Evolutionary conservation across 2,329 filamentous ascomycete genomes (phyloP).

Genomic region (Fusarium sp.): DNA sequence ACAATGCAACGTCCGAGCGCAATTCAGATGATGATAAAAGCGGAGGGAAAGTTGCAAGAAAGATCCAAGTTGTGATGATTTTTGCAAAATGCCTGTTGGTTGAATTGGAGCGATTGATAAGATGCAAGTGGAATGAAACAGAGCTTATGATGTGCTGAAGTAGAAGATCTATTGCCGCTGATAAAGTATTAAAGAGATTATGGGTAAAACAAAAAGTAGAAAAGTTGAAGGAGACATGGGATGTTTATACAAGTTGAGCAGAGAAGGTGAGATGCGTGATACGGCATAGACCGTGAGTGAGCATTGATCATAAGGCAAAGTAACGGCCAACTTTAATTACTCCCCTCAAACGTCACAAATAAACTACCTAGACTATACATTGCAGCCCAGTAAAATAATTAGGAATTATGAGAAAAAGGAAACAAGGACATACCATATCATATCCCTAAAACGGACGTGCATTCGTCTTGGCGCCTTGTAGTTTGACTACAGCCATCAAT

Average conservation of each 20-base stretch:
- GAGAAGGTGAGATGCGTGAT: constrained; percentile 1
- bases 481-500: not conserved
- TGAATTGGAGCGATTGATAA: constrained; percentile 4
- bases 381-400: not conserved
- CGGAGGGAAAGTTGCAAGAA: not conserved
- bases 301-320: not conserved
- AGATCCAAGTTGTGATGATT: not conserved
- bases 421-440: not conserved
- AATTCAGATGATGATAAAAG: not conserved
- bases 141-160: not conserved
- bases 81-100: not conserved
- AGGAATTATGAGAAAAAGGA: not conserved
- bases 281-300: constrained; percentile 6
- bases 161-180: not conserved
- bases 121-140: not conserved
- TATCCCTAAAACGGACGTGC: constrained; percentile 19
- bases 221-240: not conserved
- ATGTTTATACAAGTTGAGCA: constrained; percentile 11
- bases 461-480: constrained; percentile 3
- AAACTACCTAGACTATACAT: not conserved
- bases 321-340: constrained; percentile 25
- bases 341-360: constrained; percentile 3
- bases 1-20: constrained; percentile 22
- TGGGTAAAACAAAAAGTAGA: not conserved
- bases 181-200: not conserved